Percentiles rank a stretch among this genome's conserved stretches.
phyloP scores from a whole-genome alignment of 768 basidiomycete species.

The Asterophora parasitica region DNA sequence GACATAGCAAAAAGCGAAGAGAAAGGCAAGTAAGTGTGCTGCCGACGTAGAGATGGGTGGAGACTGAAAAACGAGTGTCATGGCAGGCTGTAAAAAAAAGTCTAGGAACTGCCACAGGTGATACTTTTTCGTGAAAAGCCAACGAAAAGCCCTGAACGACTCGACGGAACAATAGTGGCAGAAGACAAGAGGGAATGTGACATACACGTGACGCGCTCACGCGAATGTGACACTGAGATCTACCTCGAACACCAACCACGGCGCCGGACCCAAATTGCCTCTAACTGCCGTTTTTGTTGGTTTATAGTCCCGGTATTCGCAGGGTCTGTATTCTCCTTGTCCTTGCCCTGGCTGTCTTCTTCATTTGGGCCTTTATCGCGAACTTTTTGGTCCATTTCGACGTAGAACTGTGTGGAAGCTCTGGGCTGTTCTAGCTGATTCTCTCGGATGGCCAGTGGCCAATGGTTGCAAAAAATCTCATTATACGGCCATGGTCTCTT shows the following conservation, averaged over 20 bases:
- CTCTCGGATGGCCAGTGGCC: too few species aligned
- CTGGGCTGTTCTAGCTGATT: too few species aligned
- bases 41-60: constrained; percentile 27
- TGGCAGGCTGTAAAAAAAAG: too few species aligned
- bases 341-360: too few species aligned
- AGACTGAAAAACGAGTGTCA: constrained; percentile 22
- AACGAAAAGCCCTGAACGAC: too few species aligned
- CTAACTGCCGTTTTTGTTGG: background rate
- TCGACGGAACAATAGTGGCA: constrained; percentile 7
- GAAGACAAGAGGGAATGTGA: background rate
- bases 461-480: too few species aligned
- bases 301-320: background rate
- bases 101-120: background rate
- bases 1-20: constrained; percentile 69
- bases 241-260: background rate
- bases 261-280: background rate
- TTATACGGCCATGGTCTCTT: too few species aligned
- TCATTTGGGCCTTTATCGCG: too few species aligned
- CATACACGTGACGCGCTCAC: too few species aligned
- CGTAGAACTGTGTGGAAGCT: too few species aligned
- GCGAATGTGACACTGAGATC: constrained; percentile 7
- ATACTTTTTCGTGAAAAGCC: background rate
- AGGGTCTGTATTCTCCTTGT: background rate
- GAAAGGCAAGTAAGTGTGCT: constrained; percentile 52
- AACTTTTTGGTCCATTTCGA: too few species aligned